Conservation (phyloP, 495 filamentous ascomycete species). For the Pyrenula aspistea region DNA sequence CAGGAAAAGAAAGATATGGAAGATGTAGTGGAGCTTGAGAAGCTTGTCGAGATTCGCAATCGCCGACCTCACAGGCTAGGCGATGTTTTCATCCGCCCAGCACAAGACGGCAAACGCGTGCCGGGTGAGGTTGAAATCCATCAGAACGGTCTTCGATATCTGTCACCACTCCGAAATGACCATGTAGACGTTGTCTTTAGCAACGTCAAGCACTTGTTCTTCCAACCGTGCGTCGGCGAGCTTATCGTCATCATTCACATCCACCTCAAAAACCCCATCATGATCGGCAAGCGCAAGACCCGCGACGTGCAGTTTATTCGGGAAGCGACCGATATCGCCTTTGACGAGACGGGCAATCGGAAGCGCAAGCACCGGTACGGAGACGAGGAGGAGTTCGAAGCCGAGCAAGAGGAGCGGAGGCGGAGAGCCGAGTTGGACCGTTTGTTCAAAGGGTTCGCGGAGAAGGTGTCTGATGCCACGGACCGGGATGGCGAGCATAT, state of each 20-base stretch:
- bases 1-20: slow-evolving; percentile 99
- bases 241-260: slow-evolving; percentile 97
- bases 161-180: slow-evolving; percentile 69
- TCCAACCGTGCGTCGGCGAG: slow-evolving; percentile 92
- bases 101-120: slow-evolving; percentile 89
- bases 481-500: slow-evolving; percentile 61
- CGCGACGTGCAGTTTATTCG: slow-evolving; percentile 98
- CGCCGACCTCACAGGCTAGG: slow-evolving; percentile 78
- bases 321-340: slow-evolving; percentile 96
- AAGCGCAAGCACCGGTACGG: slow-evolving; percentile 98
- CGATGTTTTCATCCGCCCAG: slow-evolving; percentile 86
- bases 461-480: slow-evolving; percentile 90
- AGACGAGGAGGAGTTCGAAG: slow-evolving; percentile 97
- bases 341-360: slow-evolving; percentile 96
- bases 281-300: slow-evolving; percentile 97
- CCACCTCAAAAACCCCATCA: slow-evolving; percentile 94
- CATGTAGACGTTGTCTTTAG: slow-evolving; percentile 94
- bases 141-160: slow-evolving; percentile 95
- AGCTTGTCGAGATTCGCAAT: slow-evolving; percentile 83
- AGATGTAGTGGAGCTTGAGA: slow-evolving; percentile 99
- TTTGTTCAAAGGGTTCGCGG: slow-evolving; percentile 92
- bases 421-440: slow-evolving; percentile 84
- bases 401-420: slow-evolving; percentile 92
- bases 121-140: slow-evolving; percentile 94
- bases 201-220: slow-evolving; percentile 97